These are phyloP conservation scores for Camellia sinensis DNA, from an alignment of 148 eudicot species.

Conservation along the genomic window DNA sequence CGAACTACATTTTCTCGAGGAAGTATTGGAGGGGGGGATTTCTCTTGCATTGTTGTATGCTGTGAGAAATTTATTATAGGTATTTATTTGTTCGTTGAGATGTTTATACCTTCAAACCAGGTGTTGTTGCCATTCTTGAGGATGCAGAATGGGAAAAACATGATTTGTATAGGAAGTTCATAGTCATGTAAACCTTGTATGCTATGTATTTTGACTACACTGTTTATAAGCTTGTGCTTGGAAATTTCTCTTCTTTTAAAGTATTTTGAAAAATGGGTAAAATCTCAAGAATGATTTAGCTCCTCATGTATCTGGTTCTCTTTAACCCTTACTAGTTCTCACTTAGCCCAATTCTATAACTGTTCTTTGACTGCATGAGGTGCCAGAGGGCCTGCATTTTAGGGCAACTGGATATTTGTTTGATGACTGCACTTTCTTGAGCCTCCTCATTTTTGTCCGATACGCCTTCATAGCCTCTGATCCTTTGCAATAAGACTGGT, in stretches of 20 bases:
- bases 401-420: background rate
- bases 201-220: background rate
- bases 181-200: background rate
- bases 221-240: background rate
- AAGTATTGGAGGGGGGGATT: background rate
- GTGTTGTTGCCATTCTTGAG: background rate
- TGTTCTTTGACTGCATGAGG: background rate
- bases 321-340: background rate
- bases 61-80: background rate
- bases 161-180: background rate
- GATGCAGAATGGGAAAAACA: too few species aligned
- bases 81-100: background rate
- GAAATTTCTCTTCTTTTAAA: background rate
- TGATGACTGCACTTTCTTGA: background rate
- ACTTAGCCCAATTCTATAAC: background rate
- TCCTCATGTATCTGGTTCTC: background rate
- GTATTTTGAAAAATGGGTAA: too few species aligned
- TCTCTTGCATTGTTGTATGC: background rate
- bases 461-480: conserved; percentile 15
- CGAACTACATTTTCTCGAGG: background rate
- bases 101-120: background rate
- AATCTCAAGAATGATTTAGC: background rate
- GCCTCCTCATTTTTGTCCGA: conserved; percentile 25
- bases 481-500: too few species aligned
- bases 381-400: background rate